Evolutionary conservation across 495 filamentous ascomycete genomes (phyloP).

Genomic region (Durotheca rogersii): DNA sequence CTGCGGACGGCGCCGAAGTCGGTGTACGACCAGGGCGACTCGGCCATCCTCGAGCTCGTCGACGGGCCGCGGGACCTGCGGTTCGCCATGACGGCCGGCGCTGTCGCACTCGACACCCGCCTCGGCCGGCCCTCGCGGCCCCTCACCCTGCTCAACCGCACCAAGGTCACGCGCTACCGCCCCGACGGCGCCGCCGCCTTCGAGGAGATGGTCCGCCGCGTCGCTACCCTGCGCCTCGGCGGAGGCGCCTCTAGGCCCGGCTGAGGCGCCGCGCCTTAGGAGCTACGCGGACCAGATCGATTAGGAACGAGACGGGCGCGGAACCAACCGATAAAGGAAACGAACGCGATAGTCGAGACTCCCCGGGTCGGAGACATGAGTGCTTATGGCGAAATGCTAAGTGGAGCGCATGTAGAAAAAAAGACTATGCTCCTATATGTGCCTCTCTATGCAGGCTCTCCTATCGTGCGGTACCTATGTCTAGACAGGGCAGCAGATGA

Average conservation of each 20-base stretch:
- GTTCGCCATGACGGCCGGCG: constrained; percentile 85
- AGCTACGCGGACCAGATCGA: background rate
- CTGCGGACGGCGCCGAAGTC: constrained; percentile 82
- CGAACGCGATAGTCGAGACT: too few species aligned
- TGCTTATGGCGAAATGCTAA: too few species aligned
- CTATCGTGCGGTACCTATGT: too few species aligned
- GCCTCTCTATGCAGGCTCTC: too few species aligned
- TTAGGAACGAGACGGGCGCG: background rate
- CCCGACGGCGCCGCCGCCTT: constrained; percentile 64
- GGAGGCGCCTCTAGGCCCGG: background rate
- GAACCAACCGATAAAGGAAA: too few species aligned
- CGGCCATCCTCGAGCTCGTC: constrained; percentile 92
- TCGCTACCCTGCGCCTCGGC: constrained; percentile 43
- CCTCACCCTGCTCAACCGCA: constrained; percentile 72
- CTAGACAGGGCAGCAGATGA: too few species aligned
- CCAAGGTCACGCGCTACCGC: constrained; percentile 82
- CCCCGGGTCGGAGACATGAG: too few species aligned
- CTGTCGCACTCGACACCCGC: constrained; percentile 63
- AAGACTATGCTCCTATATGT: too few species aligned
- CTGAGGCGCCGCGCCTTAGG: background rate
- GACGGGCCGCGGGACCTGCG: constrained; percentile 94
- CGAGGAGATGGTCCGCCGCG: constrained; percentile 67
- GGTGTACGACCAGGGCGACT: constrained; percentile 74
- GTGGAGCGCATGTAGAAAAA: too few species aligned
- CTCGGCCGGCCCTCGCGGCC: constrained; percentile 58